Evolutionary conservation across 2,329 filamentous ascomycete genomes (phyloP).

Genomic region (Nannizziopsis barbatae): DNA sequence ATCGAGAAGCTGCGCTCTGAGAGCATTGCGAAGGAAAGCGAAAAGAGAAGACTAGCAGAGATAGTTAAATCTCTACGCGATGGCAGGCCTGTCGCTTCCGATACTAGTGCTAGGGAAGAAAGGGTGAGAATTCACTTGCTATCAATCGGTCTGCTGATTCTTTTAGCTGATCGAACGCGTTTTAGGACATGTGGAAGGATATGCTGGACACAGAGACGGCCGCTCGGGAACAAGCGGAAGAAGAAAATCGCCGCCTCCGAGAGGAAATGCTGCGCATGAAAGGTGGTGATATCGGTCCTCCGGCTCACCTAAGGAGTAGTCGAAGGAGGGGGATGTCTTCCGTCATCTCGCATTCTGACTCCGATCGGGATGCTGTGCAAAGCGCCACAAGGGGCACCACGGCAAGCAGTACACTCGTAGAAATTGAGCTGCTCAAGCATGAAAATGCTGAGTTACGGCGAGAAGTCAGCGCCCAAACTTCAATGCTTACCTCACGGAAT

Average conservation of each 20-base stretch:
- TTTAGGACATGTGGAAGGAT: conserved; percentile 81
- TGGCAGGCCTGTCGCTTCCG: conserved; percentile 36
- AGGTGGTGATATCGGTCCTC: conserved; percentile 25
- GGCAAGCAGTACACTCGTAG: conserved; percentile 61
- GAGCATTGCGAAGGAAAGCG: conserved; percentile 64
- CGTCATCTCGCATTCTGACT: conserved; percentile 29
- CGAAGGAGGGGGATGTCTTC: conserved; percentile 29
- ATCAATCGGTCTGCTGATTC: not conserved
- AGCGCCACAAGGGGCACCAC: conserved; percentile 44
- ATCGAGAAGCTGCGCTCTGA: conserved; percentile 75
- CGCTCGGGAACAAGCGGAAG: conserved; percentile 77
- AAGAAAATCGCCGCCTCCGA: conserved; percentile 71
- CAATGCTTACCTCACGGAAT: conserved; percentile 92
- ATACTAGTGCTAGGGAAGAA: conserved; percentile 40
- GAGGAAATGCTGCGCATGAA: conserved; percentile 69
- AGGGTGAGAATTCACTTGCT: conserved; percentile 26
- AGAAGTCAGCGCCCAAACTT: conserved; percentile 89
- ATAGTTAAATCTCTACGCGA: conserved; percentile 58
- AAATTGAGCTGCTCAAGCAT: conserved; percentile 70
- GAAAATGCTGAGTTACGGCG: conserved; percentile 87
- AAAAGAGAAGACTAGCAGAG: conserved; percentile 77
- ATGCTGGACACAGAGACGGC: conserved; percentile 84
- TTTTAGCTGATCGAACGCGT: not conserved
- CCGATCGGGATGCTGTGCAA: conserved; percentile 29
- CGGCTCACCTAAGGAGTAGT: conserved; percentile 22